Evolutionary conservation across 2,329 filamentous ascomycete genomes (phyloP).

Genomic region (Thermothelomyces thermophilus): DNA sequence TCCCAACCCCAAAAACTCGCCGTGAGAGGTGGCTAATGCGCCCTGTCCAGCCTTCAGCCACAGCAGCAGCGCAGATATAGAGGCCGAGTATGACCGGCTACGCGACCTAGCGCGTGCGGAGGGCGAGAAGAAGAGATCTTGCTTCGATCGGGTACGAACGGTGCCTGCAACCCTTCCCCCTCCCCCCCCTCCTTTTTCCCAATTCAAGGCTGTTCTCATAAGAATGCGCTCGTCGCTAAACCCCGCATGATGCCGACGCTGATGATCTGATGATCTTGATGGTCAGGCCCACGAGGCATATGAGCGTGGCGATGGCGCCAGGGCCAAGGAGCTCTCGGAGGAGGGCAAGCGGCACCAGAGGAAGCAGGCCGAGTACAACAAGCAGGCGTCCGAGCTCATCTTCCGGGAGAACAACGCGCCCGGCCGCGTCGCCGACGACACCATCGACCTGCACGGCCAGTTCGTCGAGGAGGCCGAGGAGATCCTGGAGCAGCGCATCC

Average conservation of each 20-base stretch:
- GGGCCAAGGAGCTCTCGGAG: constrained; percentile 76
- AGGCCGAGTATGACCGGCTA: constrained; percentile 87
- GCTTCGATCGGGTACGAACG: constrained; percentile 60
- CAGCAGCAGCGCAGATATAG: constrained; percentile 56
- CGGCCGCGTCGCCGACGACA: constrained; percentile 68
- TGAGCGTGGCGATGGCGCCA: constrained; percentile 69
- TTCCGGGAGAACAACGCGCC: constrained; percentile 89
- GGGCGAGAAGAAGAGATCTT: constrained; percentile 68
- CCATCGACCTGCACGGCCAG: constrained; percentile 90
- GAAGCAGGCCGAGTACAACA: constrained; percentile 83
- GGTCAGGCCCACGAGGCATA: constrained; percentile 77
- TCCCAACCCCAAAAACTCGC: not conserved
- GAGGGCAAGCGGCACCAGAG: constrained; percentile 72
- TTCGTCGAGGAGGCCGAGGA: constrained; percentile 93
- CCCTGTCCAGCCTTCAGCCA: constrained; percentile 63
- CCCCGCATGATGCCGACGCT: not conserved
- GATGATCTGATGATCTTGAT: too few relatives aligned
- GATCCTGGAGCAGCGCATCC: constrained; percentile 80
- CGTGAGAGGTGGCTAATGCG: constrained; percentile 13
- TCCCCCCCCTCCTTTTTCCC: not conserved
- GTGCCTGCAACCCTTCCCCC: not conserved
- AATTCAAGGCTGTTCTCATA: not conserved
- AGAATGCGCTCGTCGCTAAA: not conserved
- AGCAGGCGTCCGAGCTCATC: constrained; percentile 86
- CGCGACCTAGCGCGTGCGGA: constrained; percentile 77